Evolutionary conservation across 2,329 filamentous ascomycete species (phyloP), one percentile per base, ranked within the genome.

Genomic region (Clonostachys chloroleuca): DNA sequence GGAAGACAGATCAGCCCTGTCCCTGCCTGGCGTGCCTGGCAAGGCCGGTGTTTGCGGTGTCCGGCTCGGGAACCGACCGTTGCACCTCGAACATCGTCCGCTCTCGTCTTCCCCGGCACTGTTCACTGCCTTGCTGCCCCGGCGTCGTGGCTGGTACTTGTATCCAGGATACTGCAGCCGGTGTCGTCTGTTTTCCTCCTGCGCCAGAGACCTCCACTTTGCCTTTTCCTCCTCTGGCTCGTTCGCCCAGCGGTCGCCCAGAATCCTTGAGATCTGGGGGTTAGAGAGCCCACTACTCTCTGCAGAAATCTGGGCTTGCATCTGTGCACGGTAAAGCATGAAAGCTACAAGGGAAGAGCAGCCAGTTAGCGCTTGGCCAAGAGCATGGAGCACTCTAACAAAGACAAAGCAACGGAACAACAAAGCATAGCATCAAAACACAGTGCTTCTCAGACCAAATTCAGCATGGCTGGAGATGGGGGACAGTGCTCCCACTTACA

Each of bases 261-360:
- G 95, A 57, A 97, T 95, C 69, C 96, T 96, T 54, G 92, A 96
- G 57, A 97, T 95, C 45, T 96, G 90, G 4, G 92, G 92, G 67
- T 97, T 97, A 42, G 92, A 85, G 54, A 96, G 81, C 41, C 90
- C 88, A n/a, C 92, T 92, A 59, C 96, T 81, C 56, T 89, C 80
- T 46, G 84, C 77, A 36, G 92, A 87, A 44, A 97, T 89, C 43
- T 82, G 76, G 16, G 87, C 83, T 67, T 97, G 92, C 59, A 94
- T 86, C 65, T 95, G 87, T 64, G 97, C 92, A 37, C 94, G 90
- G 72, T 96, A 99, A 57, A 99, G 77, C 55, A 99, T 99, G 72
- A 99, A 99, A 44, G 92, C 94, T 99, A 63, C 60, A 64, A 56
- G 13, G 24, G 24, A 30, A 30, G 24, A 30, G 24, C 8, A 10